Evolutionary conservation across 352 stramenopile species (phyloP).

Genomic region (Globisporangium paddicum): DNA sequence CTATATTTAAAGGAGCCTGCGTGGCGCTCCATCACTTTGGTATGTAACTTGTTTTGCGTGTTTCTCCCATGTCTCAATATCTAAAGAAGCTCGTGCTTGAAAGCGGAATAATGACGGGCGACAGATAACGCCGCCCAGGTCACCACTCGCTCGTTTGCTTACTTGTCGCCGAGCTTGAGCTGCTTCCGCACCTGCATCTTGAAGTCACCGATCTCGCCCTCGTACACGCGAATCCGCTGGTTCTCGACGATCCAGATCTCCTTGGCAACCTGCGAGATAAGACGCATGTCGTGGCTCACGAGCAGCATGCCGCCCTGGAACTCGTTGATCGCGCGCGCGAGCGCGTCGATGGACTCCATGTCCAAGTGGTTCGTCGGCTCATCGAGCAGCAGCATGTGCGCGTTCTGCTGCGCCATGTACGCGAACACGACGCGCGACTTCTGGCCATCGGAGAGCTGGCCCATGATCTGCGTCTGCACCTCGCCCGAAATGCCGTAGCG

Average conservation of each 20-base stretch:
- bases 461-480: constrained; percentile 96
- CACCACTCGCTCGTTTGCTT: neutral
- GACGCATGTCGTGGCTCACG: constrained; percentile 98
- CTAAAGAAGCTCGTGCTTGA: neutral
- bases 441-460: constrained; percentile 94
- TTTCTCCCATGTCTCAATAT: neutral
- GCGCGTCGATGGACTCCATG: constrained; percentile 96
- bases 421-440: constrained; percentile 97
- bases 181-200: constrained; percentile 62
- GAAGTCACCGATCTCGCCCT: constrained; percentile 98
- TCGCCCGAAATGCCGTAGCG: constrained; percentile 95
- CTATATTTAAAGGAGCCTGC: constrained; percentile 13
- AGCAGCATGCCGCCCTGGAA: constrained; percentile 97
- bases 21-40: constrained; percentile 5
- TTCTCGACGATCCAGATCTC: constrained; percentile 99
- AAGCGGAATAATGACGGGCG: too few species aligned
- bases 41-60: constrained; percentile 7
- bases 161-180: constrained; percentile 18
- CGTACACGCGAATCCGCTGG: constrained; percentile 94
- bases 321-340: constrained; percentile 97
- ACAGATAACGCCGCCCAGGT: neutral
- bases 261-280: constrained; percentile 98
- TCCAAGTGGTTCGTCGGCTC: constrained; percentile 91
- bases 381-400: constrained; percentile 94
- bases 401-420: constrained; percentile 96